phyloP scores from a whole-genome alignment of 2,329 filamentous ascomycete species.

The Arthroderma sp. region DNA sequence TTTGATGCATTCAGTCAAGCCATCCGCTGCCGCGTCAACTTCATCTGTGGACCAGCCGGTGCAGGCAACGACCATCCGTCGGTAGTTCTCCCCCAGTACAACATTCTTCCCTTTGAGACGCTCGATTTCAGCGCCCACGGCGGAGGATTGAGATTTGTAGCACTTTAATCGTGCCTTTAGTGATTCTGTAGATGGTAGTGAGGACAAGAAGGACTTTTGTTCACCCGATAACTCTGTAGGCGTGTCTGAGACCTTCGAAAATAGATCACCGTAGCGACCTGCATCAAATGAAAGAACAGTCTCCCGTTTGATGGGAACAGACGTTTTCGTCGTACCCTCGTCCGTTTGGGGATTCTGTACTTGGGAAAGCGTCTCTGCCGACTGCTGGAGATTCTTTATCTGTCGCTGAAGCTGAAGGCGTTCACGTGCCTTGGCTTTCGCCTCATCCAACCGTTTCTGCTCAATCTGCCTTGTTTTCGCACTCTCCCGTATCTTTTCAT shows the following conservation, averaged over 20 bases:
- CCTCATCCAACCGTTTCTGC: slow-evolving; percentile 55
- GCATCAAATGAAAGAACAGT: no score
- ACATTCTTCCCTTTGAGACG: slow-evolving; percentile 65
- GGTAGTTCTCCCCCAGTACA: slow-evolving; percentile 76
- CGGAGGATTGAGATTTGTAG: slow-evolving; percentile 54
- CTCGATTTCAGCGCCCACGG: slow-evolving; percentile 53
- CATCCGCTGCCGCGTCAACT: slow-evolving; percentile 68
- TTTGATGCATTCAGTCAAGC: slow-evolving; percentile 74
- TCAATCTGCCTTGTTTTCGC: slow-evolving; percentile 68
- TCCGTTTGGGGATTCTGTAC: slow-evolving; percentile 19
- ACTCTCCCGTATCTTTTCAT: slow-evolving; percentile 65
- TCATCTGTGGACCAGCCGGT: slow-evolving; percentile 64
- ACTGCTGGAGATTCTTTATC: slow-evolving; percentile 63
- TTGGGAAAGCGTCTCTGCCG: slow-evolving; percentile 43
- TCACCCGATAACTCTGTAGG: slow-evolving; percentile 25
- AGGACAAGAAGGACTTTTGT: slow-evolving; percentile 30
- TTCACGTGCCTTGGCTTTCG: slow-evolving; percentile 53
- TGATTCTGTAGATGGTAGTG: slow-evolving; percentile 46
- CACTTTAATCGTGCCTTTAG: slow-evolving; percentile 58
- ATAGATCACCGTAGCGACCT: not conserved
- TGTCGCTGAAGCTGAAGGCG: slow-evolving; percentile 53
- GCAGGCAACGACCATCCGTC: slow-evolving; percentile 75
- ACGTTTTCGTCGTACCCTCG: no score
- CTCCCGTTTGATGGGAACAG: slow-evolving; percentile 15
- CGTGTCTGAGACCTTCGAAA: not conserved